Evolutionary conservation across 176 grass and related monocot species (phyloP), one percentile per base, ranked within the genome.

Genomic region (Avena atlantica): DNA sequence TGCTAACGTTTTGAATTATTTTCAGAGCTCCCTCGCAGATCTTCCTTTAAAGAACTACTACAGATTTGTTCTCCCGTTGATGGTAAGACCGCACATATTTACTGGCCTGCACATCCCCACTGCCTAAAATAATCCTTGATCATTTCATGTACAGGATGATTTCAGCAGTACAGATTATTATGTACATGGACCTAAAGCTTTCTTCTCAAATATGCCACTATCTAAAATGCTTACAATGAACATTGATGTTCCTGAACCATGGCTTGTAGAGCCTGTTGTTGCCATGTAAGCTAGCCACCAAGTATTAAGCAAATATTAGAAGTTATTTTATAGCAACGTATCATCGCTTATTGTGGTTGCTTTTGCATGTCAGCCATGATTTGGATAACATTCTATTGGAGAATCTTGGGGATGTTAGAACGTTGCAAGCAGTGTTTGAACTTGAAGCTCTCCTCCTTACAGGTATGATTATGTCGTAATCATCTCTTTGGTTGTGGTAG

Each of bases 151-250:
- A 60, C 86, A 97, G 95, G 92, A 94, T 85, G 97, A 98, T 88
- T 98, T 94, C 74, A 98, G 97, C 56, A 76, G 69, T 87, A 68
- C 85, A 72, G 96, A 96, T 88, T 91, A 91, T 91, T 94, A 89
- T 77, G 89, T 98, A 85, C 90, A 85, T 85, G 97, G 97, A 56
- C 92, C 97, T 80, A 93, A 96, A 89, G 97, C 93, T 87, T 96
- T 96, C 69, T 98, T 98, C 82, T 89, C 97, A 88, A 98, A 98
- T 87, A 98, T 98, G 97, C 97, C 97, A 73, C 83, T 96, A 50
- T 98, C 97, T 6, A 98, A 98, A 88, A 98, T 92, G 57, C 90
- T 98, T 59, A 98, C 96, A 49, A 98, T 98, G 97, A 98, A 98
- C 79, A 92, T 98, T 58, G 97, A 98, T 88, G 97, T 94, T 76